Percentiles rank a stretch among this genome's conserved stretches.
phyloP scores from a whole-genome alignment of 2,329 filamentous ascomycete genomes.

The Gaeumannomyces sp. region DNA sequence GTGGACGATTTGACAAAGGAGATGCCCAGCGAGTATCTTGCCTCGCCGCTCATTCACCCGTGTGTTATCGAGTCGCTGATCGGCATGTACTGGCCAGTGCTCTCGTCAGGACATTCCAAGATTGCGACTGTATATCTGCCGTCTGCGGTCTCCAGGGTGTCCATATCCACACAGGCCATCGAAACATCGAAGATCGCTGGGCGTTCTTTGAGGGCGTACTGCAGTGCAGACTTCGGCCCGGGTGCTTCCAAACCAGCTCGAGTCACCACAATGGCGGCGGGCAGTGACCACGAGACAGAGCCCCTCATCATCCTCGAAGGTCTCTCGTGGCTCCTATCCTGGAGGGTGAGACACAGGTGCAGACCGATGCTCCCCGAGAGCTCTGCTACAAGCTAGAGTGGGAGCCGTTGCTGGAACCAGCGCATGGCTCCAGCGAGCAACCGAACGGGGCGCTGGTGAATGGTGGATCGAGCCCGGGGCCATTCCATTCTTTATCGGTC shows the following conservation, averaged over 20 bases:
- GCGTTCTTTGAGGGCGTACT: constrained; percentile 29
- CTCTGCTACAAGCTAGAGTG: constrained; percentile 42
- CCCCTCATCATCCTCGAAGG: constrained; percentile 28
- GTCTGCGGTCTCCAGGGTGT: constrained; percentile 33
- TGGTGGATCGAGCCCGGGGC: constrained; percentile 11
- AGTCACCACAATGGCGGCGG: constrained; percentile 30
- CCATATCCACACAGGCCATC: constrained; percentile 26
- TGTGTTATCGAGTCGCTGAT: constrained; percentile 34
- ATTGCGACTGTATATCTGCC: constrained; percentile 36
- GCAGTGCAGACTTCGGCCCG: constrained; percentile 24
- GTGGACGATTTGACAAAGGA: constrained; percentile 31
- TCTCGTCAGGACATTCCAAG: constrained; percentile 22
- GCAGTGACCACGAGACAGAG: constrained; percentile 21
- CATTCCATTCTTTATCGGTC: constrained; percentile 24
- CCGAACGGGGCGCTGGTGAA: constrained; percentile 7
- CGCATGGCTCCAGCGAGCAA: not conserved
- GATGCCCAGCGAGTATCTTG: constrained; percentile 31
- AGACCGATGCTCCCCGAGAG: constrained; percentile 26
- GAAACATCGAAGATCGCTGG: constrained; percentile 22
- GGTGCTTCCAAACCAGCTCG: constrained; percentile 28
- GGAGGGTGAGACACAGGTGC: constrained; percentile 25
- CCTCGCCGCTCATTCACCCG: constrained; percentile 29
- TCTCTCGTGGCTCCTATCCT: constrained; percentile 34
- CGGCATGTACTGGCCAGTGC: constrained; percentile 35
- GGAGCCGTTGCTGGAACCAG: constrained; percentile 30